Conservation (phyloP, 345 rosid species). For the Erysimum cheiranthoides region DNA sequence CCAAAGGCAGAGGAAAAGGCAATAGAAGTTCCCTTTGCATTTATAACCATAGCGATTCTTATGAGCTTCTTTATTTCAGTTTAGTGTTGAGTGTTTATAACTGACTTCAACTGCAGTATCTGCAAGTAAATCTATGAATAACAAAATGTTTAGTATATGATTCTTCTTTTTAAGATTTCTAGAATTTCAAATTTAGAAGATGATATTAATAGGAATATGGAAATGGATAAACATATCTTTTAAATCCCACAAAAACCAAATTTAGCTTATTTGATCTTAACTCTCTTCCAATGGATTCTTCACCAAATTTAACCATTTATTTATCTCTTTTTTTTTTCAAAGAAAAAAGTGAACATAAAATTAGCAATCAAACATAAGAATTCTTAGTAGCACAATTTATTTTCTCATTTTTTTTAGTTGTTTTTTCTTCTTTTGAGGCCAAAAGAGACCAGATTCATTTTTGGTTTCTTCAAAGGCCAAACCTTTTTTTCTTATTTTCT, state of each 20-base stretch:
- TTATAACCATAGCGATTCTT: conserved; percentile 29
- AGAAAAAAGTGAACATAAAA: conserved; percentile 14
- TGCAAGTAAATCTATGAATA: conserved; percentile 31
- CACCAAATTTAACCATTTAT: conserved; percentile 34
- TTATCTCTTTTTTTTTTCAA: background rate
- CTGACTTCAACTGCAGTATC: conserved; percentile 33
- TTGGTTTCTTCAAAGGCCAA: conserved; percentile 54
- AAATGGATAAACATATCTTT: conserved; percentile 37
- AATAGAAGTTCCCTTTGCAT: conserved; percentile 16
- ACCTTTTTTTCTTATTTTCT: conserved; percentile 24
- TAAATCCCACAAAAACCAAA: conserved; percentile 24
- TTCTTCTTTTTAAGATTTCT: conserved; percentile 16
- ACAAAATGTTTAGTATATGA: conserved; percentile 26
- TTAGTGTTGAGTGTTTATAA: conserved; percentile 35
- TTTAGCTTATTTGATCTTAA: conserved; percentile 35
- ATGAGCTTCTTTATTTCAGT: conserved; percentile 29
- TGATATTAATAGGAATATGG: conserved; percentile 37
- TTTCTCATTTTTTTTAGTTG: conserved; percentile 19
- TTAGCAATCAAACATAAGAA: conserved; percentile 14
- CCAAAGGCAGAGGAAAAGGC: conserved; percentile 27
- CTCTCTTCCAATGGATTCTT: conserved; percentile 40
- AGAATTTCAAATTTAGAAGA: conserved; percentile 28
- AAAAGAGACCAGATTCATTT: conserved; percentile 51
- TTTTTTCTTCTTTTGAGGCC: conserved; percentile 45
- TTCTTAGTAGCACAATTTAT: conserved; percentile 12